Base-by-base conservation (phyloP, 2,329 filamentous ascomycete genomes). In the Epichloe scottii region DNA sequence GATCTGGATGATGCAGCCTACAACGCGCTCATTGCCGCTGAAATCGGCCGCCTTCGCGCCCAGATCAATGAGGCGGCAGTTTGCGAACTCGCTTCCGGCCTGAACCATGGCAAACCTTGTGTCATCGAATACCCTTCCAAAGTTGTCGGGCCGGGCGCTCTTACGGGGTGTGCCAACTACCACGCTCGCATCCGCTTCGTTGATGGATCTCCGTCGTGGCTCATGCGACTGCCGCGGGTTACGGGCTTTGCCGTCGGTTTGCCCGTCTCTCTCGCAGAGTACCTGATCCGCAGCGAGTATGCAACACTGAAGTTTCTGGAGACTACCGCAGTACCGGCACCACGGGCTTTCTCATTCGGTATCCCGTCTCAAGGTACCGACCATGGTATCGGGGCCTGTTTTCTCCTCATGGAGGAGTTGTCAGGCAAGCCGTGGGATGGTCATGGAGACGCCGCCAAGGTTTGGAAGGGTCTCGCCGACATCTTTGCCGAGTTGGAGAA, bases 261-360 rank as follows among this genome's bases (percentile, higher is more conserved):
- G 26, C 54, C 56, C 3, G 38, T 38, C 10, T 19, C 50, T 3
- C 52, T 63, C n/a, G 60, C 55, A 1, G 61, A 62, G 4, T 63
- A 62, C 51, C 26, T 30, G 26, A 7, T 30, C 26, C 26, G 26
- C 8, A 66, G 63, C 57, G 62, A 66, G 54, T 65, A 59, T 40
- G 62, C 59, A 3, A 66, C 64, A 0, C 51, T 66, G 19, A 65
- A 63, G 41, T 66, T 65, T 49, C 60, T 67, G 1, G 63, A 65
- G 46, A 60, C 53, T 5, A 63, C 61, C 2, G 44, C 51, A 2
- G 62, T 65, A 4, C 63, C 62, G 2, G 63, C 63, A 10, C 62
- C 62, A 3, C 52, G 55, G 33, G 62, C 54, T 2, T 65, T 62
- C 40, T 30, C 39, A 15, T 0, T 62, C 8, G 49, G 53, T 15